phyloP scores from a whole-genome alignment of 768 basidiomycete genomes.

The Pholiota conissans region DNA sequence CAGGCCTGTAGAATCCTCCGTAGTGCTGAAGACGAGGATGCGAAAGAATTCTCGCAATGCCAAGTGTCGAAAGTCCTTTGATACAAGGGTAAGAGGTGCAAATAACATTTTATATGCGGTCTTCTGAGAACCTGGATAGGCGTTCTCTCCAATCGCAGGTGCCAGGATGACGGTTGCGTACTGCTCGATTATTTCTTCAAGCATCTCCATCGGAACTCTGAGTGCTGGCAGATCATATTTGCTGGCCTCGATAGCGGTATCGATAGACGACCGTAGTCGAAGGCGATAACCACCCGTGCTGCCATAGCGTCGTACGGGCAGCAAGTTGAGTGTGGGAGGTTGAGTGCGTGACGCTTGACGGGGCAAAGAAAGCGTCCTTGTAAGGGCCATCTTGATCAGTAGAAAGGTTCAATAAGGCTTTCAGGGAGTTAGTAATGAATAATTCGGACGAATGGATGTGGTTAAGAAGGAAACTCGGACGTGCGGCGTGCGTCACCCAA shows the following conservation, averaged over 20 bases:
- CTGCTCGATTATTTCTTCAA: slow-evolving; percentile 34
- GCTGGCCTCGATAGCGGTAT: neutral
- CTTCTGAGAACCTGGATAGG: slow-evolving; percentile 7
- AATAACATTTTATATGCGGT: slow-evolving; percentile 31
- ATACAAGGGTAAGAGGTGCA: slow-evolving; percentile 39
- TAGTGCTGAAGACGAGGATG: slow-evolving; percentile 26
- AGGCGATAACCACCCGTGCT: neutral
- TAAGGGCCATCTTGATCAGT: too few species aligned
- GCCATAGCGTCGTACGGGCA: neutral
- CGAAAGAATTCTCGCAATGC: slow-evolving; percentile 39
- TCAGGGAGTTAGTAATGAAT: too few species aligned
- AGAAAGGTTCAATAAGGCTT: too few species aligned
- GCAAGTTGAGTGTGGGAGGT: neutral
- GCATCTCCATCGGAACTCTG: slow-evolving; percentile 35
- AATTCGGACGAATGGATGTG: too few species aligned
- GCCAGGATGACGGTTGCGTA: slow-evolving; percentile 17
- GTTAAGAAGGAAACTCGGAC: too few species aligned
- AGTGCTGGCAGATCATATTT: slow-evolving; percentile 13
- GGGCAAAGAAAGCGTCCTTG: too few species aligned
- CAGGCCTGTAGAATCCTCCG: slow-evolving; percentile 7
- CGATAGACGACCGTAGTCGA: neutral
- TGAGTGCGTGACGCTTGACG: too few species aligned
- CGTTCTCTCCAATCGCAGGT: slow-evolving; percentile 1
- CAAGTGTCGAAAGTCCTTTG: slow-evolving; percentile 40
- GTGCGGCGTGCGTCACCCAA: too few species aligned